Percentiles rank a stretch among this genome's conserved stretches.
phyloP scores from a whole-genome alignment of 2,329 filamentous ascomycete species.

The Cladosporium sp. region DNA sequence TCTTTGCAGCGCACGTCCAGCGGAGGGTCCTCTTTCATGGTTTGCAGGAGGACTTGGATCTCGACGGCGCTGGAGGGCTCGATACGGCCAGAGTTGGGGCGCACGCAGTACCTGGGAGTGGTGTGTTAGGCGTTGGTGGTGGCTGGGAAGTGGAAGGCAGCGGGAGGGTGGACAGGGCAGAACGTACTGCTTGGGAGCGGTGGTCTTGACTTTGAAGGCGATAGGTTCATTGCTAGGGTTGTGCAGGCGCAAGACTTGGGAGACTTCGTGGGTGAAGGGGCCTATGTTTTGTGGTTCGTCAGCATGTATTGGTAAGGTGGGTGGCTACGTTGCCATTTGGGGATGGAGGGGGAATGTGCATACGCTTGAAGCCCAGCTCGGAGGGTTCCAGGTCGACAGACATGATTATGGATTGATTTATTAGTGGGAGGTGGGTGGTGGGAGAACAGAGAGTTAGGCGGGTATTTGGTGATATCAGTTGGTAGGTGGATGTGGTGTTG shows the following conservation, averaged over 20 bases:
- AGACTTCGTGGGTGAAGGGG: conserved; percentile 61
- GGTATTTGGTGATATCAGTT: neutral
- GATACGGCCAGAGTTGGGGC: conserved; percentile 94
- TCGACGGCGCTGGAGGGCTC: conserved; percentile 86
- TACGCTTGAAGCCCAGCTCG: conserved; percentile 92
- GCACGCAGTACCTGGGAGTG: conserved; percentile 78
- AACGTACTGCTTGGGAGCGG: conserved; percentile 95
- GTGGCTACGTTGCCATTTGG: neutral
- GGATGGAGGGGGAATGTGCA: conserved; percentile 33
- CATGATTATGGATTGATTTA: conserved; percentile 52
- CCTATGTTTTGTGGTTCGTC: conserved; percentile 36
- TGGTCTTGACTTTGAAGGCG: conserved; percentile 89
- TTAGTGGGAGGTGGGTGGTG: conserved; percentile 1
- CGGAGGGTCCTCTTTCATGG: conserved; percentile 93
- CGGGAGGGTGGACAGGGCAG: conserved; percentile 17
- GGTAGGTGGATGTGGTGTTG: neutral
- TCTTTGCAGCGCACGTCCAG: conserved; percentile 85
- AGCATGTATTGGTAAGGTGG: neutral
- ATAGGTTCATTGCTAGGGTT: conserved; percentile 56
- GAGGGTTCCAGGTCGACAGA: conserved; percentile 88
- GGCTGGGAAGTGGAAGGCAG: neutral
- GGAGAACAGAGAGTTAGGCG: conserved; percentile 1
- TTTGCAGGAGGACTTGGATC: conserved; percentile 94
- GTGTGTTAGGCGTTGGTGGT: neutral
- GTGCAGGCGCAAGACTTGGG: conserved; percentile 54